Evolutionary conservation across 352 stramenopile species (phyloP), one percentile per base, ranked within the genome.

Genomic region (Hyaloperonospora brassicae): DNA sequence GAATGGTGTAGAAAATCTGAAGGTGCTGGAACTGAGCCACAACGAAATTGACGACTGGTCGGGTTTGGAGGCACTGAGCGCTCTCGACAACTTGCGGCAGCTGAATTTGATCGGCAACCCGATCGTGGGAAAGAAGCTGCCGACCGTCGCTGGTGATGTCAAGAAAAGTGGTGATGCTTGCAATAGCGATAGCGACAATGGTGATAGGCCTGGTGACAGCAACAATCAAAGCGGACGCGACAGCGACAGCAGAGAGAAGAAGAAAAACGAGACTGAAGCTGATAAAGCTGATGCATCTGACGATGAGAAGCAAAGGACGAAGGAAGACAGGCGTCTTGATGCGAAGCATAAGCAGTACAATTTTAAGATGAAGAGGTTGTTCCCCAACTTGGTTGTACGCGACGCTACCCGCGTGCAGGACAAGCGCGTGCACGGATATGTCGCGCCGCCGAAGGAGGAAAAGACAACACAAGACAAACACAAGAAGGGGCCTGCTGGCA

Each of bases 281-380:
- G 59, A 80, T 47, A 61, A 67, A n/a, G 21, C 57, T 57, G n/a
- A 70, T 7, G 50, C 76, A 48, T 77, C 66, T 3, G 52, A 59
- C 0, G 74, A 86, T 39, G 70, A 83, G 30, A 81, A 79, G 48
- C 12, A 62, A 24, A 62, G 77, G 52, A 53, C 71, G 14, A 86
- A 89, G 55, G 71, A 85, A 54, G 74, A 62, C 5, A 89, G 87
- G 62, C 59, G 64, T 13, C 59, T 90, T 13, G 81, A 90, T 43
- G 73, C 72, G 17, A 91, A 89, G 61, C 76, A 90, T 70, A 93
- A 89, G 61, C 73, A 87, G 62, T 93, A 93, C 67, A 89, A 90
- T 55, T 90, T 89, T 61, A 89, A 89, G 68, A 92, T 93, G 68
- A 93, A 92, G 66, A 76, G 80, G 0, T 34, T 93, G 45, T 93